A percentile compares a stretch with the other conserved stretches of the same genome.
These are phyloP conservation scores for Zymoseptoria crescenta DNA, from an alignment of 2,329 filamentous ascomycete genomes.

Conservation along the genomic window DNA sequence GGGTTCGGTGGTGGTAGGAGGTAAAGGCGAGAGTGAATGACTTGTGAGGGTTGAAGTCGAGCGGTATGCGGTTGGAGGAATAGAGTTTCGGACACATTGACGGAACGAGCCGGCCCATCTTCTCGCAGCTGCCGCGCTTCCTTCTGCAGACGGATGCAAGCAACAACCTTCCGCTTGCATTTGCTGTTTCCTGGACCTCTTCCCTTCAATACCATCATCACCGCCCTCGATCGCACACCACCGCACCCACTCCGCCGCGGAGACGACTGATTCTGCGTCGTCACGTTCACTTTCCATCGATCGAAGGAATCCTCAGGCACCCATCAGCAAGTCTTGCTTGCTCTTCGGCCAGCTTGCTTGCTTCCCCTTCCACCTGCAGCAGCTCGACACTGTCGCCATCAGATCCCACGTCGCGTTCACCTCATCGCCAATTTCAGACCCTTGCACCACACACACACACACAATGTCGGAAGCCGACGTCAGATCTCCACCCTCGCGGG, in stretches of 20 bases:
- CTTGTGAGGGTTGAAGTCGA: background rate
- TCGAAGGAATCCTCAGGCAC: background rate
- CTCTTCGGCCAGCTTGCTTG: background rate
- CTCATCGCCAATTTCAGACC: too few species aligned
- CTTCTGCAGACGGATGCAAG: background rate
- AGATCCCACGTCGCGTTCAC: background rate
- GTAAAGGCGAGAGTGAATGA: background rate
- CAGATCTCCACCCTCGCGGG: slow-evolving; percentile 73
- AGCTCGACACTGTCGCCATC: background rate
- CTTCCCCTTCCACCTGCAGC: slow-evolving; percentile 1
- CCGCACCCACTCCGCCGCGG: background rate
- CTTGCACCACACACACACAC: slow-evolving; percentile 12
- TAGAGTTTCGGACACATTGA: too few species aligned
- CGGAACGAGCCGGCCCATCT: background rate
- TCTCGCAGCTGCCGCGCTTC: background rate
- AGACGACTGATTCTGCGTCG: background rate
- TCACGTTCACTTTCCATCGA: background rate
- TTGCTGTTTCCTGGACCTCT: background rate
- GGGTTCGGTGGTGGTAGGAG: background rate
- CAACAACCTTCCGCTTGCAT: background rate
- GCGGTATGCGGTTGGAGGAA: background rate
- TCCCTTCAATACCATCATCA: background rate
- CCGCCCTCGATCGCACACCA: background rate
- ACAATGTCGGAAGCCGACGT: slow-evolving; percentile 92
- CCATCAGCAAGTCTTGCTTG: background rate